Percentiles rank a stretch among this genome's conserved stretches.
These are phyloP conservation scores for Tetradesmus obliquus DNA, from an alignment of 139 green algal genomes.

Conservation along the genomic window DNA sequence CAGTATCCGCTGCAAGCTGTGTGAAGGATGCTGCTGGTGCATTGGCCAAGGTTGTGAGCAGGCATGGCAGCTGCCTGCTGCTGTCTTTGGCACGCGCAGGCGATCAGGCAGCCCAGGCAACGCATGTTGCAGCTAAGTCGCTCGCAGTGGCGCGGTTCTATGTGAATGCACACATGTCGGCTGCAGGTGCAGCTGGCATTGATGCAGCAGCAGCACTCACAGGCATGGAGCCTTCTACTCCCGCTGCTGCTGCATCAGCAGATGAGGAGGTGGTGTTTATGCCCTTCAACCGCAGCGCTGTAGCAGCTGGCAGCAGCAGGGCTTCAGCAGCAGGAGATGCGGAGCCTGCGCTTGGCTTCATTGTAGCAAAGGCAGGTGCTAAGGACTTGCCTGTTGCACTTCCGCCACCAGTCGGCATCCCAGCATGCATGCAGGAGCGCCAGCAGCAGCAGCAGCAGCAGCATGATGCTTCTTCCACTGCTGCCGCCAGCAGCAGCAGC, in stretches of 20 bases:
- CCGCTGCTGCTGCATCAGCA: neutral
- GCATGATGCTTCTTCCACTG: neutral
- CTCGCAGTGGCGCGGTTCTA: conserved; percentile 47
- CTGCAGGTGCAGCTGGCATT: conserved; percentile 27
- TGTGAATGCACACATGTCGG: conserved; percentile 42
- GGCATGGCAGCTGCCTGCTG: conserved; percentile 41
- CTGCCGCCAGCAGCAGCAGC: neutral
- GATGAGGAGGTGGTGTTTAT: conserved; percentile 42
- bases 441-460: conserved; percentile 40
- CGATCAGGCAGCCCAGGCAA: neutral
- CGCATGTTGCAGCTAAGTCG: conserved; percentile 48
- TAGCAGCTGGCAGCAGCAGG: neutral
- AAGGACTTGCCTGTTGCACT: conserved; percentile 24
- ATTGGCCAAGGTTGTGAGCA: conserved; percentile 41
- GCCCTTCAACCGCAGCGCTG: neutral
- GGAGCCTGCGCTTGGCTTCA: conserved; percentile 18
- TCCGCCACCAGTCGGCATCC: conserved; percentile 41
- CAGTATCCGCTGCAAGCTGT: conserved; percentile 19
- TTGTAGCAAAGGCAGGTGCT: conserved; percentile 21
- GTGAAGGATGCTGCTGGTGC: conserved; percentile 48
- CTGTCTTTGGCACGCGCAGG: conserved; percentile 3
- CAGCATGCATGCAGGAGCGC: conserved; percentile 6
- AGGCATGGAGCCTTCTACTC: neutral
- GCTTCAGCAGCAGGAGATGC: neutral
- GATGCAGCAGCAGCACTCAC: conserved; percentile 33